Base-by-base conservation (phyloP, 805 yeast genomes). In the Ogataea kodamae region DNA sequence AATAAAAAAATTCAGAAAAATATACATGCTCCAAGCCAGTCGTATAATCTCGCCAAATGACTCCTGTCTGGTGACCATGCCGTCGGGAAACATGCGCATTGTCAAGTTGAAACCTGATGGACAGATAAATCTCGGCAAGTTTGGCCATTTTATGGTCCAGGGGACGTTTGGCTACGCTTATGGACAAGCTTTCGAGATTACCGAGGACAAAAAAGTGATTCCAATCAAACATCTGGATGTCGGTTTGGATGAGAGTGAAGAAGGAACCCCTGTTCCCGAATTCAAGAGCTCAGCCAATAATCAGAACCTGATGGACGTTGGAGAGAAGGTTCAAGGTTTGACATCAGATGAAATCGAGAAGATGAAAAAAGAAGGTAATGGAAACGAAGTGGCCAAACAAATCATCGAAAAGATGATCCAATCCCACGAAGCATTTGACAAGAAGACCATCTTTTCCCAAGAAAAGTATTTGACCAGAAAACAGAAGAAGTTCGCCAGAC, bases 381-480 rank as follows among this genome's bases (percentile, higher is more conserved):
- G 75, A 9, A 68, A 73, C 16, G 71, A 67, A 23, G 66, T 72
- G 16, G 95, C 95, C 15, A 81, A 79, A 48, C 78, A 77, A 28
- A 81, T 92, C 47, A 88, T 90, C 37, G 81, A 81, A 42, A 76
- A 74, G 46, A 84, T 92, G 61, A 81, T 88, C 41, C 80, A 78
- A 40, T 77, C 89, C 9, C 97, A 92, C 60, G 81, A 70, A 22
- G 83, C 85, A 7, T 92, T 92, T 54, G 86, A 85, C 48, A 81
- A 85, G 55, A 92, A 92, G 59, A 92, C 97, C 5, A 65, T 78
- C 18, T 86, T 73, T 52, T 86, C 96, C 2, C 96, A 92, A 58
- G 95, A 84, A 48, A 92, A 92, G 62, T 92, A 92, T 58, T 61
- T 90, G 49, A 80, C 81, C 44, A 76, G 99, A 50, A 92, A 92